These are phyloP conservation scores for Calonectria leucothoes DNA, from an alignment of 2,329 filamentous ascomycete species.

Conservation along the genomic window DNA sequence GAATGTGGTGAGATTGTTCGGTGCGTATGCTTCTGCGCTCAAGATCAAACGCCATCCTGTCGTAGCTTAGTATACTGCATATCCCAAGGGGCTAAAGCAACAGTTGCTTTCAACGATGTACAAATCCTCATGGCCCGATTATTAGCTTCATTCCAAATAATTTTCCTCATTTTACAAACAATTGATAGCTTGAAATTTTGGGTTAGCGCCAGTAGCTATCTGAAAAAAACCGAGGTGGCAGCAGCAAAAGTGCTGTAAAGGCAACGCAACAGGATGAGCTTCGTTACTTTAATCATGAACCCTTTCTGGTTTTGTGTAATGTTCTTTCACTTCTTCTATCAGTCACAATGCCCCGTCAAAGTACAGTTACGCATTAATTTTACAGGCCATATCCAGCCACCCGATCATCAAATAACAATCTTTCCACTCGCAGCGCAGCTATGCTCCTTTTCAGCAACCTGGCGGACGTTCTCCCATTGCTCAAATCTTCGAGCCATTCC, in stretches of 20 bases:
- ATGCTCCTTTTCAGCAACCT: slow-evolving; percentile 42
- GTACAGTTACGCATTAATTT: neutral
- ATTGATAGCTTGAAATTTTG: neutral
- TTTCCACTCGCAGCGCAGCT: slow-evolving; percentile 43
- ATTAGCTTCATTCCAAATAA: neutral
- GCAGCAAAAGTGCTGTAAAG: neutral
- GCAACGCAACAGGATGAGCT: neutral
- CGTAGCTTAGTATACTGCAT: neutral
- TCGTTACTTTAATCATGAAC: neutral
- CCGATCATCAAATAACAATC: slow-evolving; percentile 30
- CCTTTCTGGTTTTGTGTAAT: neutral
- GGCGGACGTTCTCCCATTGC: slow-evolving; percentile 37
- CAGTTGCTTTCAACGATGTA: neutral
- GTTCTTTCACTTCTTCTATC: neutral
- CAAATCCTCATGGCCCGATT: neutral
- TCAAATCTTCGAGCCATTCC: slow-evolving; percentile 41
- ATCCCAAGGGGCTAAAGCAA: neutral
- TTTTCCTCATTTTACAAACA: neutral
- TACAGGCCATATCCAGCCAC: neutral
- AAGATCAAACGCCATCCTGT: neutral
- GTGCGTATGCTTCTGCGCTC: neutral
- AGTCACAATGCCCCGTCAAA: neutral
- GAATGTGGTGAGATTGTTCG: neutral
- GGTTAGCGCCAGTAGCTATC: neutral
- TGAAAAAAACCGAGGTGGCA: neutral